A percentile compares a stretch with the other conserved stretches of the same genome.
These are phyloP conservation scores for Trametes cinnabarina DNA, from an alignment of 768 basidiomycete species.

Conservation along the genomic window DNA sequence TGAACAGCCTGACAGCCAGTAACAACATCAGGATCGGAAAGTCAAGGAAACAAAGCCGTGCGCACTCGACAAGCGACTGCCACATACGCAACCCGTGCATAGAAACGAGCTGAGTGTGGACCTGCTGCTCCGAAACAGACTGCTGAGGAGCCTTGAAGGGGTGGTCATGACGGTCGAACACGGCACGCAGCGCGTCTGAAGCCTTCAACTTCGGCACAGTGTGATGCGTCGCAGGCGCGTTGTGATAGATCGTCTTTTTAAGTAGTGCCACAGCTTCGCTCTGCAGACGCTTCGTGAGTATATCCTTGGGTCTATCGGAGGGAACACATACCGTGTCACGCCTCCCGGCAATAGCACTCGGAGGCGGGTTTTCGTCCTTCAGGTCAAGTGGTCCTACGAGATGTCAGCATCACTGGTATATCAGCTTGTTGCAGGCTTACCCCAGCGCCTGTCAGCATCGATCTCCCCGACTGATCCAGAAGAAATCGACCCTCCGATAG, in stretches of 20 bases:
- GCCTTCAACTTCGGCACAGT: conserved; percentile 49
- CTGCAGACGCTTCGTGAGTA: conserved; percentile 31
- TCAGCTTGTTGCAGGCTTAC: background rate
- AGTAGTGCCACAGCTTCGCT: conserved; percentile 53
- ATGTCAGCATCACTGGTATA: background rate
- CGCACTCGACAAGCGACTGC: conserved; percentile 49
- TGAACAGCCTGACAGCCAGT: conserved; percentile 41
- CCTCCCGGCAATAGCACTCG: conserved; percentile 67
- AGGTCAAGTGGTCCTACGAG: conserved; percentile 58
- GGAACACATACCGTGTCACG: conserved; percentile 54
- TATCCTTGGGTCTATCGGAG: background rate
- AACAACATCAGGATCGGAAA: background rate
- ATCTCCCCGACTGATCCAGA: conserved; percentile 19
- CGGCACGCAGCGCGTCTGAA: conserved; percentile 45
- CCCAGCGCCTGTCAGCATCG: conserved; percentile 25
- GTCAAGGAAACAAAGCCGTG: conserved; percentile 13
- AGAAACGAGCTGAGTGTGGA: conserved; percentile 38
- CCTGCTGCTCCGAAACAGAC: conserved; percentile 58
- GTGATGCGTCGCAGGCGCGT: conserved; percentile 51
- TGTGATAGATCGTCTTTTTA: conserved; percentile 55
- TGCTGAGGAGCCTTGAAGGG: conserved; percentile 46
- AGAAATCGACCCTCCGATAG: conserved; percentile 10
- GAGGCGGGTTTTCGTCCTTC: conserved; percentile 65
- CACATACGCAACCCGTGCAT: conserved; percentile 57
- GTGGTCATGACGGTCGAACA: conserved; percentile 50